Percentiles rank a stretch among this genome's conserved stretches.
Evolutionary conservation across 495 filamentous ascomycete species (phyloP).

Genomic region (Margaritispora aquatica): DNA sequence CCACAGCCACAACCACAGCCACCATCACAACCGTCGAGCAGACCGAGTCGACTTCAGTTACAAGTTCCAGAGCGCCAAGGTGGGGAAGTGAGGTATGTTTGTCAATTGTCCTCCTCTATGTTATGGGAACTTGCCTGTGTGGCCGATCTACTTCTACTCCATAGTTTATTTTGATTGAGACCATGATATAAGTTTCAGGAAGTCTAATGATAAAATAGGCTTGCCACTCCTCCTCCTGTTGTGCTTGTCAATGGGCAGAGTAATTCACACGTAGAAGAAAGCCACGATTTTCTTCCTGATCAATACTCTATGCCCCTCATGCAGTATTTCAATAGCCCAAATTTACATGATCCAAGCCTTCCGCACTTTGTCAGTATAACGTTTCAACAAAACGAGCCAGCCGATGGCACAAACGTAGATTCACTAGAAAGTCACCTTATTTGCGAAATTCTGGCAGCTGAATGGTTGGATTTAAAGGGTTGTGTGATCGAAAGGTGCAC

Average conservation of each 20-base stretch:
- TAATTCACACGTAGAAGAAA: slow-evolving; percentile 4
- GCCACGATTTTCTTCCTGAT: not conserved
- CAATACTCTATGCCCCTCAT: slow-evolving; percentile 16
- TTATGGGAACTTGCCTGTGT: too few species aligned
- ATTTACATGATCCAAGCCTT: slow-evolving; percentile 11
- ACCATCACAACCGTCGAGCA: slow-evolving; percentile 15
- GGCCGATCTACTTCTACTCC: too few species aligned
- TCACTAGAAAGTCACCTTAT: slow-evolving; percentile 41
- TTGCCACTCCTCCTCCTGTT: slow-evolving; percentile 62
- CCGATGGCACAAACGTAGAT: slow-evolving; percentile 40
- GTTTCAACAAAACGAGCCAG: slow-evolving; percentile 18
- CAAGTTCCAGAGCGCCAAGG: slow-evolving; percentile 75
- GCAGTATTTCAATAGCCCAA: slow-evolving; percentile 18
- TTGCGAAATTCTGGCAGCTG: slow-evolving; percentile 31
- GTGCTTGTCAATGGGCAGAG: slow-evolving; percentile 49
- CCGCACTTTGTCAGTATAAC: slow-evolving; percentile 17
- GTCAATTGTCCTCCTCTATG: too few species aligned
- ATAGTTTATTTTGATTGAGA: too few species aligned
- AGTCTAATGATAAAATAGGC: too few species aligned
- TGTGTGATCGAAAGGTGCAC: slow-evolving; percentile 28
- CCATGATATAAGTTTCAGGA: too few species aligned
- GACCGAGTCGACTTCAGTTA: slow-evolving; percentile 58
- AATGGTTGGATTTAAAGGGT: slow-evolving; percentile 37
- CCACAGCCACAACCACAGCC: slow-evolving; percentile 16
- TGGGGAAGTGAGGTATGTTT: slow-evolving; percentile 56